phyloP scores from a whole-genome alignment of 1,284 basidiomycete genomes.

The Mycena sp. region DNA sequence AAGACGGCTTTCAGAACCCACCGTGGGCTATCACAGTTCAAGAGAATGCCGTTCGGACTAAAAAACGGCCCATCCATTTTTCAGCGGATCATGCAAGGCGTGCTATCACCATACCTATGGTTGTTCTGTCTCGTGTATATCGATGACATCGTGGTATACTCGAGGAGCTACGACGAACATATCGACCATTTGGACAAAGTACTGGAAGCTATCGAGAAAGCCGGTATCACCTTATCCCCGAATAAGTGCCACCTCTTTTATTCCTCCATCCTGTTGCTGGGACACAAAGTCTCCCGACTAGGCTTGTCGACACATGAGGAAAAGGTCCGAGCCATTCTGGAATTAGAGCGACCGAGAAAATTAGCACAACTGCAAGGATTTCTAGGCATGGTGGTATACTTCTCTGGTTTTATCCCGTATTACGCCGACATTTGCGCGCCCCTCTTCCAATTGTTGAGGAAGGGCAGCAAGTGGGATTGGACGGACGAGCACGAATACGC shows the following conservation, averaged over 20 bases:
- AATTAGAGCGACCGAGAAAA: constrained; percentile 2
- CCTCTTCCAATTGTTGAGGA: too few species aligned
- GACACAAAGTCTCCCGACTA: constrained; percentile 28
- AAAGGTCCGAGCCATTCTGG: constrained; percentile 45
- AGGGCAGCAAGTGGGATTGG: background rate
- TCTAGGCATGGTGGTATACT: too few species aligned
- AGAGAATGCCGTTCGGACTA: constrained; percentile 17
- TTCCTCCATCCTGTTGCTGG: constrained; percentile 47
- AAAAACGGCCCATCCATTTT: too few species aligned
- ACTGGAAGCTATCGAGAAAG: constrained; percentile 39
- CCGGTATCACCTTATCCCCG: constrained; percentile 49
- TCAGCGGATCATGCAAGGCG: too few species aligned
- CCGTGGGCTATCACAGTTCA: constrained; percentile 52
- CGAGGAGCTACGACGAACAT: constrained; percentile 23
- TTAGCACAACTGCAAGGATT: too few species aligned
- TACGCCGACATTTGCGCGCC: too few species aligned
- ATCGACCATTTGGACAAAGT: too few species aligned
- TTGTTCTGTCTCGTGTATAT: constrained; percentile 52
- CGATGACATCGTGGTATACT: constrained; percentile 48
- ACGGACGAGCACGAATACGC: background rate
- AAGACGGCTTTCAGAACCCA: constrained; percentile 53
- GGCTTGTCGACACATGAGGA: constrained; percentile 45
- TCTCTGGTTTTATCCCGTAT: too few species aligned
- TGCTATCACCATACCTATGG: constrained; percentile 46
- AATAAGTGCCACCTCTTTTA: constrained; percentile 49